Percentiles rank a stretch among this genome's conserved stretches.
These are phyloP conservation scores for Boletus eberwhitei DNA, from an alignment of 768 basidiomycete genomes.

Conservation along the genomic window DNA sequence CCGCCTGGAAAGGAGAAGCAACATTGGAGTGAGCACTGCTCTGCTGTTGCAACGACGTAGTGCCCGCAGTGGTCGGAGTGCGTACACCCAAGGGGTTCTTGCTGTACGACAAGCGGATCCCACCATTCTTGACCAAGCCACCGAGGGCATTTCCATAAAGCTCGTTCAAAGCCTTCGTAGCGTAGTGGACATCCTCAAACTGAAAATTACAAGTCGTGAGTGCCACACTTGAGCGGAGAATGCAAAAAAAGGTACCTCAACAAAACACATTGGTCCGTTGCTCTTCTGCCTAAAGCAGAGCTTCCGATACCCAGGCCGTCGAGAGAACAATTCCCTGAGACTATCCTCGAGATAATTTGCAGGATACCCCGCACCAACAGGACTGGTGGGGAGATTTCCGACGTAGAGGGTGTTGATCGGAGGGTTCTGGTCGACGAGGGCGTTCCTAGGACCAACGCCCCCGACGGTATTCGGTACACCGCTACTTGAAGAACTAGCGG, in stretches of 20 bases:
- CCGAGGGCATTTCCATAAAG: constrained; percentile 89
- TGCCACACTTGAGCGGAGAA: not conserved
- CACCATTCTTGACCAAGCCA: constrained; percentile 89
- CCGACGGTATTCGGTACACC: constrained; percentile 22
- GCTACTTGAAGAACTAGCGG: constrained; percentile 30
- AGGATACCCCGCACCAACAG: constrained; percentile 66
- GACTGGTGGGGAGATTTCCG: constrained; percentile 89
- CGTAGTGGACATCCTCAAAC: constrained; percentile 88
- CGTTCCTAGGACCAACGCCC: constrained; percentile 33
- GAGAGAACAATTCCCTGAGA: constrained; percentile 76
- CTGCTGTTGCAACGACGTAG: constrained; percentile 29
- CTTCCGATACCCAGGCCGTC: constrained; percentile 82
- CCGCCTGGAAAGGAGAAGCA: constrained; percentile 28
- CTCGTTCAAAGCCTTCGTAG: constrained; percentile 83
- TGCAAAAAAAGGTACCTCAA: constrained; percentile 61
- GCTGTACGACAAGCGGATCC: constrained; percentile 96
- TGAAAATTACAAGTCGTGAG: constrained; percentile 29
- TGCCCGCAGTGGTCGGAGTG: constrained; percentile 60
- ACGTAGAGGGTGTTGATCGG: constrained; percentile 99
- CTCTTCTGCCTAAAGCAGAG: constrained; percentile 94
- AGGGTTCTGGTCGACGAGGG: constrained; percentile 84
- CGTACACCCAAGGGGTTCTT: constrained; percentile 97
- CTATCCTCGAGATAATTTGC: constrained; percentile 84
- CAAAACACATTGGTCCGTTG: constrained; percentile 99
- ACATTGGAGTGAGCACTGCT: constrained; percentile 15